Percentiles rank a stretch among this genome's conserved stretches.
phyloP scores from a whole-genome alignment of 129 eudicot genomes.

The Silybum marianum region DNA sequence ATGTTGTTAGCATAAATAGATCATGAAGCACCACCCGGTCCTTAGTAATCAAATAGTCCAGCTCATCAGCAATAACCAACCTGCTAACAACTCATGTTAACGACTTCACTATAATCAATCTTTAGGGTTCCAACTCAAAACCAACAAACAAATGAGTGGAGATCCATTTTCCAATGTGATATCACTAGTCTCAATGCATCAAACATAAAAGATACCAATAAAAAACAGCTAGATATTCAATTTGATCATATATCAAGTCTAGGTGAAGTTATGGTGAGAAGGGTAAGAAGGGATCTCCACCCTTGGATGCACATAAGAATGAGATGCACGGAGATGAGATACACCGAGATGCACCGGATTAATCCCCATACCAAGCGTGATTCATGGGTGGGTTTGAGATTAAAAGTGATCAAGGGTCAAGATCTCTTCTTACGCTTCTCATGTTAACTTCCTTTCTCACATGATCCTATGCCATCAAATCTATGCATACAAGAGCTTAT shows the following conservation, averaged over 20 bases:
- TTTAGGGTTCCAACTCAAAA: not conserved
- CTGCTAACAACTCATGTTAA: slow-evolving; percentile 41
- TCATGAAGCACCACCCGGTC: slow-evolving; percentile 96
- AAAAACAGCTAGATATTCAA: not conserved
- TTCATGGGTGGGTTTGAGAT: too few relatives aligned
- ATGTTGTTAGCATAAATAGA: slow-evolving; percentile 87
- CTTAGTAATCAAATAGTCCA: slow-evolving; percentile 92
- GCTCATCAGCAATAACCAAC: slow-evolving; percentile 86
- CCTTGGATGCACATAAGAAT: too few relatives aligned
- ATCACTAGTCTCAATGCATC: not conserved
- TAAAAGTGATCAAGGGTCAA: too few relatives aligned
- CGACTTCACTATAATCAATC: not conserved
- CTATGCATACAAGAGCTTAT: not conserved
- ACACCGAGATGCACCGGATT: too few relatives aligned
- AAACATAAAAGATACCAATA: slow-evolving; percentile 1
- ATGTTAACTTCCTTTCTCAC: too few relatives aligned
- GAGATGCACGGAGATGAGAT: too few relatives aligned
- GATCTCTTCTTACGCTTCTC: too few relatives aligned
- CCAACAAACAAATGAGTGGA: not conserved
- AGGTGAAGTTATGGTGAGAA: too few relatives aligned
- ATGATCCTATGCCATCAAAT: not conserved
- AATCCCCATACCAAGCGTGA: too few relatives aligned
- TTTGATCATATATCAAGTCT: too few relatives aligned
- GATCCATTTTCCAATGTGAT: not conserved
- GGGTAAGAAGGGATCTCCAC: too few relatives aligned